Base-by-base conservation (phyloP, 495 filamentous ascomycete genomes). In the Hyphodiscus hymeniophilus region DNA sequence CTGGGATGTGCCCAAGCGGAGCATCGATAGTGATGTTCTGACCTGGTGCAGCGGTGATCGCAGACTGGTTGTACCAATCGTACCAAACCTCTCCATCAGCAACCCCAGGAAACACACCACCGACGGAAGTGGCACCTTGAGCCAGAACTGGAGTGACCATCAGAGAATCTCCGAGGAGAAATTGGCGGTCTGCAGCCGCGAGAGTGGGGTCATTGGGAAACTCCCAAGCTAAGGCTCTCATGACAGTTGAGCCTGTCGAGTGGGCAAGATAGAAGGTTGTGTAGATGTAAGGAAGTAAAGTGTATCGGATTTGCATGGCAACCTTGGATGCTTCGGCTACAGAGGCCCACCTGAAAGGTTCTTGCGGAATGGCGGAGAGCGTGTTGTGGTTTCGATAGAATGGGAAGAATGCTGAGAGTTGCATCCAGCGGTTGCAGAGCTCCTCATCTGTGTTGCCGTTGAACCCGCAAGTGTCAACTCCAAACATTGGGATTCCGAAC, bases 401-500 rank as follows among this genome's bases (percentile, higher is more conserved):
- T 4, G 87, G 85, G 68, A 90, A 89, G 70, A 94, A 92, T 17
- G 87, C 87, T 1, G 71, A 75, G 1, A 94, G 73, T 62, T 87
- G 82, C 85, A 90, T 91, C 88, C 88, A 94, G 7, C 88, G 76
- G 45, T 77, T 77, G 60, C 88, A 94, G 10, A 94, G 76, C 60
- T 92, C 85, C 51, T 77, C 72, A 50, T 82, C 79, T 0, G 73
- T 67, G 55, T 92, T 87, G 23, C 77, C 77, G 21, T 67, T 71
- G 67, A 92, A 94, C 10, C 88, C 88, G 58, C 88, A 92, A 7
- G 84, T 84, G 50, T 89, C 86, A 6, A 80, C 77, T 11, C 88
- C 88, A 50, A 92, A 90, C 85, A 94, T 91, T 6, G 88, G 88
- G 13, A 94, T 82, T 38, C 86, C 87, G 51, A 89, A 91, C 6